Percentiles rank a stretch among this genome's conserved stretches.
Conservation (phyloP, 1,139 yeast species). For the Candida freyschussii region DNA sequence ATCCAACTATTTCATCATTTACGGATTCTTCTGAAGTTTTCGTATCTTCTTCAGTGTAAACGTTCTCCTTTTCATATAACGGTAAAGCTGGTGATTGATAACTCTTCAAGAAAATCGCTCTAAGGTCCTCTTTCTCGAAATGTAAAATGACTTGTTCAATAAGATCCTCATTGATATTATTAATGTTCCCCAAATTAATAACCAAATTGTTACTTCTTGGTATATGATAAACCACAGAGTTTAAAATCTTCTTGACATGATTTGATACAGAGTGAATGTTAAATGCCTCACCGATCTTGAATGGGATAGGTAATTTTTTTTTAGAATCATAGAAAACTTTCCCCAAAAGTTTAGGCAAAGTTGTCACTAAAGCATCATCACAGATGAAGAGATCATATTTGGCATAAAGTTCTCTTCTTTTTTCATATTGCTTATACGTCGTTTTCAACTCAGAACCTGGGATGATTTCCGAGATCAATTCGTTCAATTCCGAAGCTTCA, state of each 20-base stretch:
- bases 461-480: constrained; percentile 33
- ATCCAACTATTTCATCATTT: constrained; percentile 26
- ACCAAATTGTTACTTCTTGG: constrained; percentile 72
- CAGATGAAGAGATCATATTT: constrained; percentile 72
- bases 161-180: constrained; percentile 43
- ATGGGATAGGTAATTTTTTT: constrained; percentile 65
- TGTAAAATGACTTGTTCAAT: constrained; percentile 49
- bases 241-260: constrained; percentile 54
- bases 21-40: constrained; percentile 28
- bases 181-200: constrained; percentile 61
- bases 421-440: constrained; percentile 63
- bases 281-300: constrained; percentile 46
- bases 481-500: constrained; percentile 42
- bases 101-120: constrained; percentile 67
- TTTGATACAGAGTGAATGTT: constrained; percentile 53
- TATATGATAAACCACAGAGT: constrained; percentile 58
- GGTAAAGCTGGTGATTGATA: constrained; percentile 79
- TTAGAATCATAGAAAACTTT: constrained; percentile 63
- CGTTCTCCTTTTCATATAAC: constrained; percentile 60
- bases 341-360: constrained; percentile 80
- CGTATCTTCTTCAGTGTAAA: constrained; percentile 45
- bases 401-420: constrained; percentile 57
- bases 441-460: constrained; percentile 58
- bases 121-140: constrained; percentile 46
- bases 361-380: constrained; percentile 75